Conservation (phyloP, 805 yeast genomes). For the Candida jianshihensis region DNA sequence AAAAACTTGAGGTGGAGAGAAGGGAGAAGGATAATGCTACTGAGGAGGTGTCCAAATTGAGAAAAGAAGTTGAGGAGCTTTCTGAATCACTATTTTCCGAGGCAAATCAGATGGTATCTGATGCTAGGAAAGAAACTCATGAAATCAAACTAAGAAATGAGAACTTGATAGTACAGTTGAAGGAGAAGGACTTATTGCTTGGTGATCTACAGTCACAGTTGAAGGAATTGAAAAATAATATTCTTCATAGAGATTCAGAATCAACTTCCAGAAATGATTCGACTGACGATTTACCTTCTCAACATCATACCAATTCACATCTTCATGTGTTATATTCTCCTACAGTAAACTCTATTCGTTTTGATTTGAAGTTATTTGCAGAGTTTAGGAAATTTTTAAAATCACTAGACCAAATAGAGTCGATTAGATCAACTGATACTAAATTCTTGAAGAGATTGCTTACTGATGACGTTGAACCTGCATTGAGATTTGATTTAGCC, state of each 20-base stretch:
- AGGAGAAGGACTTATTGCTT: conserved; percentile 64
- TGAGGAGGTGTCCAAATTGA: conserved; percentile 49
- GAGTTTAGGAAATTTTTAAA: conserved; percentile 34
- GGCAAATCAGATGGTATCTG: conserved; percentile 79
- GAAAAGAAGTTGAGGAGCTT: conserved; percentile 73
- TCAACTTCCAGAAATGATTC: conserved; percentile 11
- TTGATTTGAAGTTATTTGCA: conserved; percentile 30
- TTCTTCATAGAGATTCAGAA: conserved; percentile 42
- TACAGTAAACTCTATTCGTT: conserved; percentile 32
- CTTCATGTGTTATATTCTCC: conserved; percentile 33
- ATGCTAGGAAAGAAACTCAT: conserved; percentile 64
- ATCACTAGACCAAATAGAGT: conserved; percentile 25
- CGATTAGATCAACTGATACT: conserved; percentile 32
- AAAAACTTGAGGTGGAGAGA: conserved; percentile 23
- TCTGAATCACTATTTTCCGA: conserved; percentile 73
- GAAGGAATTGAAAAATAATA: conserved; percentile 50
- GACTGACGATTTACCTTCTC: conserved; percentile 2
- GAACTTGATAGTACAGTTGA: conserved; percentile 43
- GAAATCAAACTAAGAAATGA: conserved; percentile 53
- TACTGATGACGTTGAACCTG: conserved; percentile 75
- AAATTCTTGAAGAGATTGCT: conserved; percentile 59
- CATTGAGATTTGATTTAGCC: conserved; percentile 55
- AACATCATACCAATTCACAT: conserved; percentile 8
- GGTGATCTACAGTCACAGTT: conserved; percentile 63
- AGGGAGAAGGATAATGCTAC: conserved; percentile 43